A percentile compares a stretch with the other conserved stretches of the same genome.
Conservation (phyloP, 805 yeast species). For the Kuraishia cidri region DNA sequence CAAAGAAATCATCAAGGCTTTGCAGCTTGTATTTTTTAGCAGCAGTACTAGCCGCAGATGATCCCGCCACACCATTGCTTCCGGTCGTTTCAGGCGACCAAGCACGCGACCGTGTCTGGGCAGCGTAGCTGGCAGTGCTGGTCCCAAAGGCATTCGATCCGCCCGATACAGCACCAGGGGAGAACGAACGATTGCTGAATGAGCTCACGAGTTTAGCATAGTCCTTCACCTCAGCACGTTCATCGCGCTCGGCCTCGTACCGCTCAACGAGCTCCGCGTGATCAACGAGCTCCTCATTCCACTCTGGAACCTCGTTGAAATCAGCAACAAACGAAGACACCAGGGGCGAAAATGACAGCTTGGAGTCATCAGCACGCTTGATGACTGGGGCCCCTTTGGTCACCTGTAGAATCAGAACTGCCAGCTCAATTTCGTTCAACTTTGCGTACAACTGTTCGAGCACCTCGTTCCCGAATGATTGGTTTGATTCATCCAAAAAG, state of each 20-base stretch:
- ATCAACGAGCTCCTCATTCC: neutral
- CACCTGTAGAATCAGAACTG: constrained; percentile 18
- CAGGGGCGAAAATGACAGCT: neutral
- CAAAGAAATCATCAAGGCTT: constrained; percentile 82
- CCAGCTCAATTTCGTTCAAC: constrained; percentile 15
- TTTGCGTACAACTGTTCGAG: constrained; percentile 7
- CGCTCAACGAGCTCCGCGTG: constrained; percentile 11
- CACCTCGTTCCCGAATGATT: neutral
- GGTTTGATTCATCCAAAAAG: constrained; percentile 10
- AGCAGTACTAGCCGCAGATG: constrained; percentile 4
- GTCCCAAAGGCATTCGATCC: neutral
- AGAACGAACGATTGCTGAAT: constrained; percentile 1
- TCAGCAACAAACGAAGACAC: neutral
- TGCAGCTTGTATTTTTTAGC: constrained; percentile 50
- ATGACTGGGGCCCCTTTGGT: constrained; percentile 12
- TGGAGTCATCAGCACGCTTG: neutral
- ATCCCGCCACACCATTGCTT: neutral
- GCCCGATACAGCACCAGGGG: neutral
- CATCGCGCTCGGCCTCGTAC: constrained; percentile 17
- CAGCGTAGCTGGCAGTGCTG: neutral
- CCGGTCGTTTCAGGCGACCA: neutral
- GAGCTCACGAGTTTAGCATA: constrained; percentile 21
- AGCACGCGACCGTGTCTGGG: neutral
- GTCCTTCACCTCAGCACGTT: constrained; percentile 28
- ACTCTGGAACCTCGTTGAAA: neutral